Evolutionary conservation across 2,329 filamentous ascomycete species (phyloP), one percentile per base, ranked within the genome.

Genomic region (Didymellaceae sp.): DNA sequence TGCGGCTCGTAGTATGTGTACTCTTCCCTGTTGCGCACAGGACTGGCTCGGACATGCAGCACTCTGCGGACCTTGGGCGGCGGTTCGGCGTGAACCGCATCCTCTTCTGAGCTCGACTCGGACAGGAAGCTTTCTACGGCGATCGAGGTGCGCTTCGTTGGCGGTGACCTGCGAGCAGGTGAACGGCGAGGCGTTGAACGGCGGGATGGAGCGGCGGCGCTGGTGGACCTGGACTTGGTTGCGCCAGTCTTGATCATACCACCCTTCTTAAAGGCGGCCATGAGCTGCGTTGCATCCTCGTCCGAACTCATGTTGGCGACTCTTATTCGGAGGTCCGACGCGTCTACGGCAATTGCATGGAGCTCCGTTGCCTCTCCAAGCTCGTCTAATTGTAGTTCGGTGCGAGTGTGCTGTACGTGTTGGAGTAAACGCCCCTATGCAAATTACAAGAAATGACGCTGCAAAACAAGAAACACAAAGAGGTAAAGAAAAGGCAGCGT

Each of bases 1-100:
- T 58, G 49, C 5, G 66, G 68, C 32, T 68, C 63, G 18, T 67
- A 67, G 39, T 66, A 69, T 4, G 44, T 65, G 35, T 74, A 77
- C 18, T 74, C 72, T 5, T 68, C 44, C 13, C 46, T 59, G 22
- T 71, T 62, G 2, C 44, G 52, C 3, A 65, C 58, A 0, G 66
- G 68, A 1, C 58, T 47, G 2, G 67, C 59, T 6, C 62, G 55
- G 10, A 75, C 64, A n/a, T 54, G 59, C 1, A 69, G 30, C 2
- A 55, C 37, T 41, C 45, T 62, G 2, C 64, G 61, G 8, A 25
- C 46, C 25, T 32, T 41, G 5, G 43, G 41, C 4, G 42, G 41
- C 5, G 54, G n/a, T 2, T 16, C 31, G 8, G 25, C 21, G 3
- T 14, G 25, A 7, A 11, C 34, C 28, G 24, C 41, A 3, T 61